Base-by-base conservation (phyloP, 352 stramenopile species). In the Globisporangium sylvaticum region DNA sequence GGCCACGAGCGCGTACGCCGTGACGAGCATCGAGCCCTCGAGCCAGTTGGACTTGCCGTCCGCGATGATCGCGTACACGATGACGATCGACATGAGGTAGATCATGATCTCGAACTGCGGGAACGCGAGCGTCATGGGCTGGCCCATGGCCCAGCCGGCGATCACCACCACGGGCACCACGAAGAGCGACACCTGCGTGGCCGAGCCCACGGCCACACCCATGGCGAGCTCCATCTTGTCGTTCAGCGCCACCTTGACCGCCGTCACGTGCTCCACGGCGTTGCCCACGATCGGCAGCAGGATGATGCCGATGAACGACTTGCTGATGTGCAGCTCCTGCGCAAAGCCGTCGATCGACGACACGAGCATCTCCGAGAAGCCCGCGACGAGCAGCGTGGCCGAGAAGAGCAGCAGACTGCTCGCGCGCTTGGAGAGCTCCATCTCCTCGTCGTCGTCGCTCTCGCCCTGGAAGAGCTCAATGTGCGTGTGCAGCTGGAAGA, bases 181-280 rank as follows among this genome's bases (percentile, higher is more conserved):
- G 74, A 99, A 99, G 46, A 99, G 87, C 53, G 96, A 97, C 27
- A 99, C 97, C 68, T 99, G 97, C 14, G 96, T 98, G 24, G 92
- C 96, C 0, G 92, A 98, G 27, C 97, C 97, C n/a, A 99, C 85
- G n/a, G 97, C 97, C 31, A 99, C 96, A 59, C 97, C 97, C 83
- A 99, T 97, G 5, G 96, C 91, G 12, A 99, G 84, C 86, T 99
- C 97, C 96, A 99, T 99, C 80, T 99, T 99, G 77, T 98, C 89
- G 77, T 99, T 98, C 65, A 98, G 90, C 24, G 97, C 97, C 6
- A 99, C 96, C 29, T 96, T 97, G 48, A 99, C 87, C 20, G 97
- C 97, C 4, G 96, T 98, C 39, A 98, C 91, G 72, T 99, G 97
- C 76, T 99, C 97, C 1, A 98, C 96, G n/a, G 97, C 97, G 79